Base-by-base conservation (phyloP, 1,139 yeast genomes). In the Pichia sp. region DNA sequence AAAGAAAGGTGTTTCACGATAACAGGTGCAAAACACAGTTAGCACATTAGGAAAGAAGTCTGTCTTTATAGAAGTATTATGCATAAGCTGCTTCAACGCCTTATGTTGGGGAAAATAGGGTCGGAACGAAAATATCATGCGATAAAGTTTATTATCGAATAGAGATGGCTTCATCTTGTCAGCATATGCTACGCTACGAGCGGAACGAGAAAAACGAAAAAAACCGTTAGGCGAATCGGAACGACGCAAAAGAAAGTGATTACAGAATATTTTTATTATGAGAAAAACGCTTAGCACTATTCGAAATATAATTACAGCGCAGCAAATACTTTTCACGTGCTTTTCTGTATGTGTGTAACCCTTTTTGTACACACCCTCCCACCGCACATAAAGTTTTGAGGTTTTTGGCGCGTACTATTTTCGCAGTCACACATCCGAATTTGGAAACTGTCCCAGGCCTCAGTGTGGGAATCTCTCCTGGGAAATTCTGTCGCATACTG, bases 121-220 rank as follows among this genome's bases (percentile, higher is more conserved):
- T 39, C 44, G 47, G 49, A 36, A 47, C 49, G 49, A 47, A 26
- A 41, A 12, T 30, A 45, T 45, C 48, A 45, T 41, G 42, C 48
- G 39, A 45, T 45, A 18, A 32, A 32, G 36, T 18, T 11, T n/a
- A 15, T 7, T 18, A 32, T 7, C 6, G 11, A 32, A 16, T 32
- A 2, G 22, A 18, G 23, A 32, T 18, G 34, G 36, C 36, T 32
- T 18, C 36, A 32, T 32, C 22, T 32, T 8, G 7, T n/a, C n/a
- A n/a, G n/a, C n/a, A n/a, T 9, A 18, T 13, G 7, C 1, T 20
- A 8, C 24, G 38, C 16, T 35, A 35, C 38, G 38, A 35, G 38
- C 38, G 38, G 24, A 35, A 35, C 37, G 37, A 35, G 16, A 15
- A 7, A 29, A n/a, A 15, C 3, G 9, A 15, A 8, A 15, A 7